Conservation (phyloP, 441 rosid genomes). For the Euphorbia neoarborescens region DNA sequence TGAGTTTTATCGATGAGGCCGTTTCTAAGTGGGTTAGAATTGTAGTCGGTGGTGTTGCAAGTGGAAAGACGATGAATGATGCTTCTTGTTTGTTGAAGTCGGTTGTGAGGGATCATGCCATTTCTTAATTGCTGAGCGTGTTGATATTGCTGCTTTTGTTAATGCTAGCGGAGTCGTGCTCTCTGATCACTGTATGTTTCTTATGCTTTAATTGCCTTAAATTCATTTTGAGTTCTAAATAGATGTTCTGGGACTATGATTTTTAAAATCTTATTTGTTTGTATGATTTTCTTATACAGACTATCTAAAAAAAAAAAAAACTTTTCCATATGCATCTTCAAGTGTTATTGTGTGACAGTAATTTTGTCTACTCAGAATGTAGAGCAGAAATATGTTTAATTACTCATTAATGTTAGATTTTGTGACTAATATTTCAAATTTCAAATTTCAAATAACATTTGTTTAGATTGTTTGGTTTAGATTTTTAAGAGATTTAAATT, state of each 20-base stretch:
- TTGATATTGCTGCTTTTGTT: conserved; percentile 77
- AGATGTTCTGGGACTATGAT: not conserved
- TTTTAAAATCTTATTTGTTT: not conserved
- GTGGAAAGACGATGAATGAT: conserved; percentile 66
- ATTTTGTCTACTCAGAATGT: not conserved
- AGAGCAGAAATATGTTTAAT: not conserved
- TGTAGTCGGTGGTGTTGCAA: conserved; percentile 55
- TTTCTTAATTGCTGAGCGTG: conserved; percentile 66
- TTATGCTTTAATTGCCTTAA: not conserved
- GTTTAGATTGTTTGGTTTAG: no score
- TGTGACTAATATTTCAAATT: no score
- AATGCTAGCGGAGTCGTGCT: conserved; percentile 83
- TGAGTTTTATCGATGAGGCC: conserved; percentile 56
- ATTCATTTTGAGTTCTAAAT: not conserved
- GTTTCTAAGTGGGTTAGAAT: conserved; percentile 63
- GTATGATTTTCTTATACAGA: not conserved
- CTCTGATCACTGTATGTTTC: conserved; percentile 62
- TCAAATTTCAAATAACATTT: no score
- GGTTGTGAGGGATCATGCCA: conserved; percentile 73
- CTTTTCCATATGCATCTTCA: not conserved
- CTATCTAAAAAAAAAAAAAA: no score
- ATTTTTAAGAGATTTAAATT: no score
- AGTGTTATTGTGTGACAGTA: no score
- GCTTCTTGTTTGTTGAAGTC: conserved; percentile 80
- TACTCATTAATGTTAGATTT: not conserved